phyloP scores from a whole-genome alignment of 2,329 filamentous ascomycete species.

The Claviceps arundinis region DNA sequence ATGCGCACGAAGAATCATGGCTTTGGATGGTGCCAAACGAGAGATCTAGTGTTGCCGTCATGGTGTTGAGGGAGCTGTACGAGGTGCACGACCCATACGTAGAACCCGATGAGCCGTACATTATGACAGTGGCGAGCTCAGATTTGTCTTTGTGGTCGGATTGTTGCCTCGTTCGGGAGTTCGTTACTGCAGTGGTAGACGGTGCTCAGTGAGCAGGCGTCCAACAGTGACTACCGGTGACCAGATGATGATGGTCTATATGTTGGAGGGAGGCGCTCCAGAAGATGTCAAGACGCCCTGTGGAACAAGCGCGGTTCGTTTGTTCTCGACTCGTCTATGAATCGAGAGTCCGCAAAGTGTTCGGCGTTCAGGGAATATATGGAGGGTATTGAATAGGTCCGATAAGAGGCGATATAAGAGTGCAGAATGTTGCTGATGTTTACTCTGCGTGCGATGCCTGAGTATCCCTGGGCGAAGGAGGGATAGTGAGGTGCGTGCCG shows the following conservation, averaged over 20 bases:
- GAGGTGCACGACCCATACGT: constrained; percentile 23
- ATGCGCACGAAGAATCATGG: constrained; percentile 37
- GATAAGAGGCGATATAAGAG: not conserved
- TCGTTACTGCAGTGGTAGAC: not conserved
- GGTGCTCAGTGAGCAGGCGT: not conserved
- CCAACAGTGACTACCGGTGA: not conserved
- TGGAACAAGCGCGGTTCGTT: not conserved
- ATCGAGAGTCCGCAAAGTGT: not conserved
- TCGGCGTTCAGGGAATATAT: not conserved
- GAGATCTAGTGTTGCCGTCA: constrained; percentile 33
- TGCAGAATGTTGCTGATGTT: too few species aligned
- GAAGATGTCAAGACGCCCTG: not conserved
- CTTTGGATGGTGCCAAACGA: constrained; percentile 25
- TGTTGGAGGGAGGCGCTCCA: not conserved
- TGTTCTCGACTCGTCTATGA: constrained; percentile 1
- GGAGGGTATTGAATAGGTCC: not conserved
- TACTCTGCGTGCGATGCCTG: too few species aligned
- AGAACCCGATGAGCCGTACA: constrained; percentile 28
- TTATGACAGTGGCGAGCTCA: constrained; percentile 10
- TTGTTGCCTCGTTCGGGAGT: not conserved
- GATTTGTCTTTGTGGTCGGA: not conserved
- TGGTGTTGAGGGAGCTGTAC: constrained; percentile 34
- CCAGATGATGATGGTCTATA: not conserved
- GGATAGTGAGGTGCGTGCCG: too few species aligned
- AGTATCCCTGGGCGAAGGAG: too few species aligned